Evolutionary conservation across 2,329 filamentous ascomycete genomes (phyloP), one percentile per base, ranked within the genome.

Genomic region (Alternaria sp.): DNA sequence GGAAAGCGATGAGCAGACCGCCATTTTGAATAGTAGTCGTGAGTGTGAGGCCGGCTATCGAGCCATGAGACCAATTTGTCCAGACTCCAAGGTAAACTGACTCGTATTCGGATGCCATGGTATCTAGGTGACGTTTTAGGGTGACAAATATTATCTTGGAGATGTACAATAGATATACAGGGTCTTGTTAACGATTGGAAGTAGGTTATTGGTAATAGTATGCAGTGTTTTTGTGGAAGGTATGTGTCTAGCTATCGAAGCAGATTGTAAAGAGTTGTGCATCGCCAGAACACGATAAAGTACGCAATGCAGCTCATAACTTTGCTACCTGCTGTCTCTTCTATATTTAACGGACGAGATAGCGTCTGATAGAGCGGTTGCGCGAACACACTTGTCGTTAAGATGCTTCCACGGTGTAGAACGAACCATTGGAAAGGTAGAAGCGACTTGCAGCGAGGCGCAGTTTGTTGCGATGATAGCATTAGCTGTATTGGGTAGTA

Each of bases 1-100:
- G 33, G 56, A 80, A 80, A 6, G 77, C 75, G 23, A 78, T 75
- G 15, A 81, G 61, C 2, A 81, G 54, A n/a, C 68, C 74, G 6
- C 75, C 80, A 50, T 78, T 66, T 2, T 62, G 59, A 6, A 66
- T 65, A 0, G 59, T 70, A 0, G 80, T 63, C 1, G 79, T 81
- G 14, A 80, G 59, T 0, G 79, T 81, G 4, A 71, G 44, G 2
- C 80, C 79, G 3, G 68, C 43, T 6, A 79, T 61, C 5, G 61
- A 57, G 3, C 80, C 78, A 26, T 71, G 61, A 9, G 61, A 61
- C 61, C 64, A 66, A 7, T 66, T 64, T 11, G 61, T 66, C 61
- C 64, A 66, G 28, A 66, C 37, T 8, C 64, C 64, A 20, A 66
- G 55, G 20, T 53, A 61, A 5, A 61, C 46, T 7, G 58, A 60